Evolutionary conservation across 148 eudicot genomes (phyloP).

Genomic region (Fagopyrum esculentum): DNA sequence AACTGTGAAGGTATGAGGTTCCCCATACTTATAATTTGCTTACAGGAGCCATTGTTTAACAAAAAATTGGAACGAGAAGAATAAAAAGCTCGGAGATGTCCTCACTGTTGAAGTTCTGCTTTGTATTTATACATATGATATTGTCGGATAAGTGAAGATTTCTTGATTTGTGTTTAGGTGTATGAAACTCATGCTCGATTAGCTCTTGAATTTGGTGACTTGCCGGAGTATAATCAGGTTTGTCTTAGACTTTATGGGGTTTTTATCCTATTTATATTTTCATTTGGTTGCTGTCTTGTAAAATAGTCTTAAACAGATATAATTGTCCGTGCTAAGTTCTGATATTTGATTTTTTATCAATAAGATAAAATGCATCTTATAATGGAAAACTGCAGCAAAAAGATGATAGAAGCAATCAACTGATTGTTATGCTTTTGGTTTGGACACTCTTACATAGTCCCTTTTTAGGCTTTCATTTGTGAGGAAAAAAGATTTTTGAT

Average conservation of each 20-base stretch:
- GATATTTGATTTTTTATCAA: background rate
- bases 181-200: slow-evolving; percentile 97
- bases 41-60: background rate
- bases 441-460: background rate
- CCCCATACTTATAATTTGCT: background rate
- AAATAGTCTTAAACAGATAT: background rate
- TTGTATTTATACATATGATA: background rate
- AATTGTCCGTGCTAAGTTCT: background rate
- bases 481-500: background rate
- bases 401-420: background rate
- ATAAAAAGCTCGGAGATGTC: background rate
- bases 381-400: background rate
- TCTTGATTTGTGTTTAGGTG: slow-evolving; percentile 39
- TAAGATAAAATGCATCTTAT: background rate
- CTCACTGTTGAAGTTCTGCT: background rate
- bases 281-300: slow-evolving; percentile 1
- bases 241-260: background rate
- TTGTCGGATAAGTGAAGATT: background rate
- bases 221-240: slow-evolving; percentile 94
- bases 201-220: slow-evolving; percentile 91
- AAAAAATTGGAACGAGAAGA: background rate
- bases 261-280: background rate
- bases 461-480: background rate
- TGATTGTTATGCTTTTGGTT: background rate
- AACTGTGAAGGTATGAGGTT: slow-evolving; percentile 68